A percentile compares a stretch with the other conserved stretches of the same genome.
Conservation (phyloP, 75 land plant species). For the Pseudotsuga menziesii region DNA sequence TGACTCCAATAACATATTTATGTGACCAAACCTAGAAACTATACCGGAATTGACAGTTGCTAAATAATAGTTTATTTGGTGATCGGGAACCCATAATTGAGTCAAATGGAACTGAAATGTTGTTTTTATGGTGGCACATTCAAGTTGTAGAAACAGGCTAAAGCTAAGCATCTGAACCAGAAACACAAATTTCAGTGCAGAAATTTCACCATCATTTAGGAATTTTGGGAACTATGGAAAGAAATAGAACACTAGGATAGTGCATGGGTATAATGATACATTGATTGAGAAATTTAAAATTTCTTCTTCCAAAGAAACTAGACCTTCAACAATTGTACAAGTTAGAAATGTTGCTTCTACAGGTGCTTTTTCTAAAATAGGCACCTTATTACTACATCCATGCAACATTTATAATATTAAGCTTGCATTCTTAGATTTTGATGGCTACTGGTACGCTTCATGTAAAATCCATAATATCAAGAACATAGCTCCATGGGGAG, state of each 20-base stretch:
- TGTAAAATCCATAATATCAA: neutral
- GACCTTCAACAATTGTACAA: neutral
- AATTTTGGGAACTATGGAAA: neutral
- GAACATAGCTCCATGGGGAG: neutral
- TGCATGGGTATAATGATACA: neutral
- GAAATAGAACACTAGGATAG: neutral
- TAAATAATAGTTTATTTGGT: neutral
- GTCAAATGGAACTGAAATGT: neutral
- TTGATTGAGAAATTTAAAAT: neutral
- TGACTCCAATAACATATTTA: neutral
- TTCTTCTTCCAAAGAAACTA: neutral
- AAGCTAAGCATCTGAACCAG: neutral
- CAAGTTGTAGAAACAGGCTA: neutral
- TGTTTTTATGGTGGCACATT: neutral
- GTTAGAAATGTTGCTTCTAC: conserved; percentile 10
- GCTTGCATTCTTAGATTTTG: neutral
- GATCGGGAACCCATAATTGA: neutral
- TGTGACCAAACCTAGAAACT: neutral
- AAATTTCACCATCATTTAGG: neutral
- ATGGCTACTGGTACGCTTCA: neutral
- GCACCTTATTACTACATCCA: neutral
- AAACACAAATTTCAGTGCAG: neutral
- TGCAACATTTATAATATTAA: conserved; percentile 6
- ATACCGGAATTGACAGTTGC: neutral
- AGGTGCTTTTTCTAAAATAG: neutral